phyloP scores from a whole-genome alignment of 2,329 filamentous ascomycete species.

The Fusarium brevicatenulatum region DNA sequence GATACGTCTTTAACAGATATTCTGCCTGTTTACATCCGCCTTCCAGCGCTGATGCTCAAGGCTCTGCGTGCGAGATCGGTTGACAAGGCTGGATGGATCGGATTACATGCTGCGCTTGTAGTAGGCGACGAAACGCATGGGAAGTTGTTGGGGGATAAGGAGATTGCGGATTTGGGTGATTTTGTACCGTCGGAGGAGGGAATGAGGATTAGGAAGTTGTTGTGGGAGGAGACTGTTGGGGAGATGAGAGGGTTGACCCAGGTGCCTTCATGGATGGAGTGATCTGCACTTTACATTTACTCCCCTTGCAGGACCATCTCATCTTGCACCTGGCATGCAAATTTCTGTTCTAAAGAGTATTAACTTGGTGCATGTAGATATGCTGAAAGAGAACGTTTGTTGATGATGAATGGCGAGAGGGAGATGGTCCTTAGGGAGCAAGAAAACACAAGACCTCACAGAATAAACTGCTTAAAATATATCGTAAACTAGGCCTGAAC shows the following conservation, averaged over 20 bases:
- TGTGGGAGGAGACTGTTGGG: slow-evolving; percentile 1
- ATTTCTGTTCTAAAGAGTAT: no score
- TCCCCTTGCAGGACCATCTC: no score
- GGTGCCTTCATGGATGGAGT: not conserved
- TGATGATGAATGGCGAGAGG: no score
- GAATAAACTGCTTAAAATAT: no score
- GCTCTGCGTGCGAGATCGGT: slow-evolving; percentile 11
- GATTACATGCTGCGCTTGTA: slow-evolving; percentile 28
- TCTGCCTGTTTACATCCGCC: slow-evolving; percentile 23
- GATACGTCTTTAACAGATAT: slow-evolving; percentile 14
- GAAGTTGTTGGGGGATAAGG: slow-evolving; percentile 15
- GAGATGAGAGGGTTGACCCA: not conserved
- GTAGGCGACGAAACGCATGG: slow-evolving; percentile 29
- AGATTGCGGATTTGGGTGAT: not conserved
- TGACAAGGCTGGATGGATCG: slow-evolving; percentile 27
- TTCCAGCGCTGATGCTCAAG: not conserved
- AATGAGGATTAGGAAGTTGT: not conserved
- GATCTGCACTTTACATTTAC: no score
- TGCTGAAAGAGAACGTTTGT: no score
- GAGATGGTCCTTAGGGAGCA: no score
- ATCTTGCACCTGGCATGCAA: no score
- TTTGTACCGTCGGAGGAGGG: not conserved
- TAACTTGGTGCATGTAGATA: no score
- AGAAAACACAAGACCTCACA: no score
- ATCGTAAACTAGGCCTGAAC: no score